A percentile compares a stretch with the other conserved stretches of the same genome.
Evolutionary conservation across 208 protist species (phyloP).

Genomic region (Balamuthia mandrillaris): DNA sequence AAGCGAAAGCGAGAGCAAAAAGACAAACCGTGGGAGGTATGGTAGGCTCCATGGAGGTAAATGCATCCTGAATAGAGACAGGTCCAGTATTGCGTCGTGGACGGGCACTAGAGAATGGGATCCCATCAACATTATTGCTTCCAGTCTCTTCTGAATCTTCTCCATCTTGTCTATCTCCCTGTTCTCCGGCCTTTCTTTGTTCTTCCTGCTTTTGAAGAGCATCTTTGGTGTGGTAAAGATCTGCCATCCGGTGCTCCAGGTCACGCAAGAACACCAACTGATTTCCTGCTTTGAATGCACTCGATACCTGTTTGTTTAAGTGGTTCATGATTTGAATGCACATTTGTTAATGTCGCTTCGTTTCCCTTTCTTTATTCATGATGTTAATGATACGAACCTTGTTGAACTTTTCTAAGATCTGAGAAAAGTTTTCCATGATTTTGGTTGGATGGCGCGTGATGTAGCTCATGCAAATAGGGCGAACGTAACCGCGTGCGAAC

Average conservation of each 20-base stretch:
- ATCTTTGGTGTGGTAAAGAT: constrained; percentile 31
- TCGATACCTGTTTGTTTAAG: background rate
- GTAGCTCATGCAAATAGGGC: constrained; percentile 58
- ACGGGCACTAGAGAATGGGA: too few relatives aligned
- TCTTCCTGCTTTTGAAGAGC: background rate
- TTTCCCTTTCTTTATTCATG: too few relatives aligned
- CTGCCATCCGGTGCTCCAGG: constrained; percentile 16
- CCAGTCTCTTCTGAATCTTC: too few relatives aligned
- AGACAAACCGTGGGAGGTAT: background rate
- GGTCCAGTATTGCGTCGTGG: too few relatives aligned
- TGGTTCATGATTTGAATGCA: background rate
- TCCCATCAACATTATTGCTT: too few relatives aligned
- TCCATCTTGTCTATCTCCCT: too few relatives aligned
- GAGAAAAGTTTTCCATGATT: constrained; percentile 58
- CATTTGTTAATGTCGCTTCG: too few relatives aligned
- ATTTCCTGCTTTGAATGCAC: constrained; percentile 25
- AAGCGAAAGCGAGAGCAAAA: too few relatives aligned
- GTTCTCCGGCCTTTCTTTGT: too few relatives aligned
- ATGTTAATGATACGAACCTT: background rate
- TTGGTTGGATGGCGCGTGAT: constrained; percentile 56
- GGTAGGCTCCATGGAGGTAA: background rate
- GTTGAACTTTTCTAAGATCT: constrained; percentile 44
- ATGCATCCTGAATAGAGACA: too few relatives aligned
- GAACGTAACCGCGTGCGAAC: constrained; percentile 62
- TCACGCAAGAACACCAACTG: constrained; percentile 23